Conservation (phyloP, 305 asterid species). For the Fraxinus ornus region DNA sequence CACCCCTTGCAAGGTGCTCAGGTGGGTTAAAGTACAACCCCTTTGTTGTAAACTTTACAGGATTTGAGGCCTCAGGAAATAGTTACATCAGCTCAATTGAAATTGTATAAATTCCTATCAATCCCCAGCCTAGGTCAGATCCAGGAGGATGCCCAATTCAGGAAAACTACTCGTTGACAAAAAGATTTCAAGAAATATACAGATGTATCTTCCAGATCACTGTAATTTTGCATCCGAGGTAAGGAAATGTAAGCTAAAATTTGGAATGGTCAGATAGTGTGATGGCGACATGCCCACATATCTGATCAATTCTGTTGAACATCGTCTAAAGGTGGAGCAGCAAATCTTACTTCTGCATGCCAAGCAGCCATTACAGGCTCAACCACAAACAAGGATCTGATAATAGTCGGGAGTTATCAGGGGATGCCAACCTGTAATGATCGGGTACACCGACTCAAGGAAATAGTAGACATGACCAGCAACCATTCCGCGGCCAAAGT, state of each 20-base stretch:
- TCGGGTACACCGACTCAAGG: conserved; percentile 84
- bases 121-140: neutral
- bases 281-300: neutral
- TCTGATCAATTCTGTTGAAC: conserved; percentile 39
- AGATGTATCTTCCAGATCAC: neutral
- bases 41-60: neutral
- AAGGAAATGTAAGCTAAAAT: neutral
- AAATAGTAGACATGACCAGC: conserved; percentile 97
- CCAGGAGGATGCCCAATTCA: neutral
- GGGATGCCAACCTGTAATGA: conserved; percentile 88
- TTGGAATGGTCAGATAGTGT: neutral
- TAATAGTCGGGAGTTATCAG: conserved; percentile 71
- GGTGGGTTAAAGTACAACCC: neutral
- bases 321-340: conserved; percentile 52
- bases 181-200: neutral
- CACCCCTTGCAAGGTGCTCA: neutral
- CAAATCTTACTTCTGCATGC: conserved; percentile 78
- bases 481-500: conserved; percentile 68
- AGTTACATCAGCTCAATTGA: neutral
- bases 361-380: conserved; percentile 87
- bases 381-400: conserved; percentile 73
- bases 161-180: too few species aligned
- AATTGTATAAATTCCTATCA: neutral
- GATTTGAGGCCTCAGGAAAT: neutral
- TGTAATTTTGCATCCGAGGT: neutral